Percentiles rank a stretch among this genome's conserved stretches.
These are phyloP conservation scores for Aspergillus tanneri DNA, from an alignment of 2,329 filamentous ascomycete genomes.

Conservation along the genomic window DNA sequence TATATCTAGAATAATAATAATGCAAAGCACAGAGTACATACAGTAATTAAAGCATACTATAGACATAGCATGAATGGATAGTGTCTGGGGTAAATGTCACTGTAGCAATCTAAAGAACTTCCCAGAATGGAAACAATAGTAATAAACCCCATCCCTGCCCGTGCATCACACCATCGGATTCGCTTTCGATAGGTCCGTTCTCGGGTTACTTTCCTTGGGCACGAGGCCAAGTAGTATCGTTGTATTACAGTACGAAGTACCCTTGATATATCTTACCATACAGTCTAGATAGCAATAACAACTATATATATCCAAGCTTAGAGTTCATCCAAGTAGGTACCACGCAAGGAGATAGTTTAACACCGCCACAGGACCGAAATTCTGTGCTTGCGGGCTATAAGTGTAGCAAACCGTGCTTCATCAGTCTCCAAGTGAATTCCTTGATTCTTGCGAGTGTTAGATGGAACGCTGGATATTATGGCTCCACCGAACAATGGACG, in stretches of 20 bases:
- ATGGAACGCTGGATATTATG: background rate
- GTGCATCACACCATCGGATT: slow-evolving; percentile 3
- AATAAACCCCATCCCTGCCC: background rate
- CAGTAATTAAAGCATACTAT: no score
- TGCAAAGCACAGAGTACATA: no score
- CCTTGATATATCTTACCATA: background rate
- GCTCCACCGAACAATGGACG: slow-evolving; percentile 1
- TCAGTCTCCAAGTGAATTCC: background rate
- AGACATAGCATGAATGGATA: no score
- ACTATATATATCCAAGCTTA: no score
- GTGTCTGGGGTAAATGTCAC: no score
- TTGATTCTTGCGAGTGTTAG: background rate
- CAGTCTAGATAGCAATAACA: no score
- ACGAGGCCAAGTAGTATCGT: slow-evolving; percentile 11
- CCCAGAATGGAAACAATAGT: no score
- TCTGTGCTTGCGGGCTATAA: background rate
- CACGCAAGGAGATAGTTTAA: no score
- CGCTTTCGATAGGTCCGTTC: slow-evolving; percentile 4
- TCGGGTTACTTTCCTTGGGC: slow-evolving; percentile 14
- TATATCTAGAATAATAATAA: background rate
- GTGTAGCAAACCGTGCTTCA: background rate
- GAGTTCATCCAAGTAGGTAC: background rate
- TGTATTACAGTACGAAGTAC: no score
- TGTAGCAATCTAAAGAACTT: no score
- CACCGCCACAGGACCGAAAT: no score